These are phyloP conservation scores for Lasiosphaeria miniovina DNA, from an alignment of 495 filamentous ascomycete species.

Conservation along the genomic window DNA sequence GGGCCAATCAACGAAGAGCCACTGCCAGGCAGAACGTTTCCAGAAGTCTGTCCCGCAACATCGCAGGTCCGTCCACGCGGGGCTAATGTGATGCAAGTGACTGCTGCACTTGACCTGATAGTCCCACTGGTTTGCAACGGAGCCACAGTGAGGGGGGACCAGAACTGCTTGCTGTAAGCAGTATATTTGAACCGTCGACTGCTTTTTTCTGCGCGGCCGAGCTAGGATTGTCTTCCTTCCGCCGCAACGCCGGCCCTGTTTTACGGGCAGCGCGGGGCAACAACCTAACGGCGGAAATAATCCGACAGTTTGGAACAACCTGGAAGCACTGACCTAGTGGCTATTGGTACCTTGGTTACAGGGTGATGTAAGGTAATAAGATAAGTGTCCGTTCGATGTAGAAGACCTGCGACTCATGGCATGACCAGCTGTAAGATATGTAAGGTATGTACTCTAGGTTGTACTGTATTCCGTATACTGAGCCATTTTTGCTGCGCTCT, in stretches of 20 bases:
- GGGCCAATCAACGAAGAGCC: neutral
- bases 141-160: neutral
- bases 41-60: neutral
- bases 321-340: too few relatives aligned
- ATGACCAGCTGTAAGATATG: too few relatives aligned
- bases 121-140: neutral
- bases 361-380: too few relatives aligned
- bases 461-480: too few relatives aligned
- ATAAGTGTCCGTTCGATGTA: too few relatives aligned
- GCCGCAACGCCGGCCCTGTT: neutral
- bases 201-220: neutral
- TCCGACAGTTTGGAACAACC: neutral
- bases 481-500: too few relatives aligned
- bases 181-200: neutral
- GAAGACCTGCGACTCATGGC: too few relatives aligned
- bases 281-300: neutral
- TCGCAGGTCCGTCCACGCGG: neutral
- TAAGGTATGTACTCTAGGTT: too few relatives aligned
- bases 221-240: neutral
- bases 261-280: neutral
- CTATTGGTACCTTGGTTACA: too few relatives aligned
- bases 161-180: neutral
- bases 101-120: neutral
- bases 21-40: neutral
- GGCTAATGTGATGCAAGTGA: slow-evolving; percentile 1